Evolutionary conservation across 805 yeast genomes (phyloP).

Genomic region (Candida koratica): DNA sequence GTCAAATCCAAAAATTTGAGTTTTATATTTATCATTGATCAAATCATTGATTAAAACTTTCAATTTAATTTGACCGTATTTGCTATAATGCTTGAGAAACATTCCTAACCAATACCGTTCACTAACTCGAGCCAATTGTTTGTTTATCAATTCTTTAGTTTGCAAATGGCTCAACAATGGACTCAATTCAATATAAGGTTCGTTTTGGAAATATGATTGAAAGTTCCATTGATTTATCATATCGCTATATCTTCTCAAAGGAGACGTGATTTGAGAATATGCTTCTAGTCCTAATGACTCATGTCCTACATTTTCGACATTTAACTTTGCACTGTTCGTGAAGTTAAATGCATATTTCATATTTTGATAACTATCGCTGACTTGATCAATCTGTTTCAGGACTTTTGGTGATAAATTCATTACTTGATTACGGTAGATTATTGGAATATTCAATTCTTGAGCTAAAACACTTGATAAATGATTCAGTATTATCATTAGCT

Average conservation of each 20-base stretch:
- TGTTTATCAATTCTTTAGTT: constrained; percentile 26
- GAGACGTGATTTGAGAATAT: constrained; percentile 82
- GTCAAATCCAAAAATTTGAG: constrained; percentile 11
- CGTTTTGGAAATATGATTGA: constrained; percentile 17
- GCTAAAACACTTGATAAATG: constrained; percentile 52
- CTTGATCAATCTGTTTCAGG: constrained; percentile 22
- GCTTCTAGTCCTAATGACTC: constrained; percentile 56
- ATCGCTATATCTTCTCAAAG: constrained; percentile 80
- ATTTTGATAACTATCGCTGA: constrained; percentile 29
- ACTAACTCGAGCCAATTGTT: constrained; percentile 22
- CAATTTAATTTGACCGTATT: constrained; percentile 17
- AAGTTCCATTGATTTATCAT: constrained; percentile 76
- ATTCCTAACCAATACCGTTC: constrained; percentile 36
- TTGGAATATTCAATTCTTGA: constrained; percentile 41
- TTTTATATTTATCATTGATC: constrained; percentile 5
- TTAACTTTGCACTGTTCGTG: constrained; percentile 50
- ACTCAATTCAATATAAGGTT: constrained; percentile 10
- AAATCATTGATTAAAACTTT: constrained; percentile 16
- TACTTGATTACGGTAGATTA: constrained; percentile 44
- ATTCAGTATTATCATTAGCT: constrained; percentile 80
- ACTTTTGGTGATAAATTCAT: constrained; percentile 24
- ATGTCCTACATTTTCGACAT: constrained; percentile 48
- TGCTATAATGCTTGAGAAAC: constrained; percentile 27
- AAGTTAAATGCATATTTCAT: constrained; percentile 41
- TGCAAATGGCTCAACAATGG: constrained; percentile 29